Conservation (phyloP, 129 eudicot genomes). For the Flaveria trinervia region DNA sequence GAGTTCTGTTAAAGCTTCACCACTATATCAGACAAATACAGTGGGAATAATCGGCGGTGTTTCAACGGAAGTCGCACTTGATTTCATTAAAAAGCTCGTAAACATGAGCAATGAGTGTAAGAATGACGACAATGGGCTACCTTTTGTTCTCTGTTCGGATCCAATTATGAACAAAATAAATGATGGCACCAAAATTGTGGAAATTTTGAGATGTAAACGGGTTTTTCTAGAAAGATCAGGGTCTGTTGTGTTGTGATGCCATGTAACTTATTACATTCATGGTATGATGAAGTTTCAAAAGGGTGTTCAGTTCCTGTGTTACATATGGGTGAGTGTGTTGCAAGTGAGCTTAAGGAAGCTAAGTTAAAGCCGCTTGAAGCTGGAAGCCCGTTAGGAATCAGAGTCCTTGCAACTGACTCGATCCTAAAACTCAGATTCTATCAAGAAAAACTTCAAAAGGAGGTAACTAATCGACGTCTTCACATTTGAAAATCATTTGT, state of each 20-base stretch:
- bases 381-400: slow-evolving; percentile 64
- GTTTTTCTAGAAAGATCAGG: slow-evolving; percentile 58
- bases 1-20: slow-evolving; percentile 16
- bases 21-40: slow-evolving; percentile 38
- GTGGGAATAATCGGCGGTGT: slow-evolving; percentile 75
- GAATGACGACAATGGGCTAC: slow-evolving; percentile 32
- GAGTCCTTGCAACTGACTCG: slow-evolving; percentile 57
- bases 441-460: slow-evolving; percentile 64
- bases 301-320: slow-evolving; percentile 69
- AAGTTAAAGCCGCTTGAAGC: slow-evolving; percentile 79
- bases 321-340: slow-evolving; percentile 81
- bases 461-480: slow-evolving; percentile 40
- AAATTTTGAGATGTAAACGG: slow-evolving; percentile 52
- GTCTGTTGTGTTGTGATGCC: slow-evolving; percentile 78
- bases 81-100: slow-evolving; percentile 55
- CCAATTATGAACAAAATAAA: slow-evolving; percentile 36
- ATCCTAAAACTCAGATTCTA: slow-evolving; percentile 50
- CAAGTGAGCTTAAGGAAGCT: slow-evolving; percentile 73
- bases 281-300: slow-evolving; percentile 63
- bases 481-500: neutral
- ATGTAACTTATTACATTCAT: slow-evolving; percentile 60
- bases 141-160: slow-evolving; percentile 71
- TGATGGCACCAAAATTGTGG: slow-evolving; percentile 42
- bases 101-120: slow-evolving; percentile 40
- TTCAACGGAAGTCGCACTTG: slow-evolving; percentile 43